Conservation (phyloP, 2,329 filamentous ascomycete genomes). For the Aspergillus sp. region DNA sequence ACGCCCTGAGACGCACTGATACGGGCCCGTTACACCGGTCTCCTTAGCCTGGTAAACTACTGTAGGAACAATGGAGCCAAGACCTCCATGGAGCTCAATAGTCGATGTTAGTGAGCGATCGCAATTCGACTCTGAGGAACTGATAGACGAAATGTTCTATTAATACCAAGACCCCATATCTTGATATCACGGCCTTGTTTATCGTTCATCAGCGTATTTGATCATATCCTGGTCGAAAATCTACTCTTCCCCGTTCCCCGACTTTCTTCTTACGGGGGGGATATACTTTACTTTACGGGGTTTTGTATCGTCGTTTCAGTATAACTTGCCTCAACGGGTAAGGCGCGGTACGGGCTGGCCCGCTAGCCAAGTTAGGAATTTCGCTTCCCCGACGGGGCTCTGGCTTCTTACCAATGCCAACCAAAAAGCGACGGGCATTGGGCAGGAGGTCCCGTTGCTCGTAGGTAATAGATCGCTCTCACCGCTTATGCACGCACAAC, state of each 20-base stretch:
- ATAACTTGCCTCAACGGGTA: not conserved
- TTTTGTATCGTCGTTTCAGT: not conserved
- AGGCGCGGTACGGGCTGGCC: not conserved
- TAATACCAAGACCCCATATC: constrained; percentile 9
- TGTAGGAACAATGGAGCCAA: constrained; percentile 34
- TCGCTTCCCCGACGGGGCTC: constrained; percentile 14
- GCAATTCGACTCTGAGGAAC: not conserved
- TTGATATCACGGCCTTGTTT: not conserved
- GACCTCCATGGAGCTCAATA: constrained; percentile 12
- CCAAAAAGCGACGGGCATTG: not conserved
- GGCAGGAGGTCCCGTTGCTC: not conserved
- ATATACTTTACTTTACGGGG: not conserved
- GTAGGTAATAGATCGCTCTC: not conserved
- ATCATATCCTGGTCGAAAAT: constrained; percentile 7
- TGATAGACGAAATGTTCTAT: not conserved
- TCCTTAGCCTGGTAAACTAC: constrained; percentile 22
- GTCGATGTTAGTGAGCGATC: constrained; percentile 2
- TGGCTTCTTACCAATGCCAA: not conserved
- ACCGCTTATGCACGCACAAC: not conserved
- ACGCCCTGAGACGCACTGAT: not conserved
- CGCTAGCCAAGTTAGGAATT: constrained; percentile 18
- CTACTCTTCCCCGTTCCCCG: not conserved
- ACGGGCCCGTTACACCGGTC: not conserved
- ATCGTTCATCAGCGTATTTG: not conserved
- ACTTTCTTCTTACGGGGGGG: not conserved